Evolutionary conservation across 2,329 filamentous ascomycete species (phyloP).

Genomic region (Pyricularia sp.): DNA sequence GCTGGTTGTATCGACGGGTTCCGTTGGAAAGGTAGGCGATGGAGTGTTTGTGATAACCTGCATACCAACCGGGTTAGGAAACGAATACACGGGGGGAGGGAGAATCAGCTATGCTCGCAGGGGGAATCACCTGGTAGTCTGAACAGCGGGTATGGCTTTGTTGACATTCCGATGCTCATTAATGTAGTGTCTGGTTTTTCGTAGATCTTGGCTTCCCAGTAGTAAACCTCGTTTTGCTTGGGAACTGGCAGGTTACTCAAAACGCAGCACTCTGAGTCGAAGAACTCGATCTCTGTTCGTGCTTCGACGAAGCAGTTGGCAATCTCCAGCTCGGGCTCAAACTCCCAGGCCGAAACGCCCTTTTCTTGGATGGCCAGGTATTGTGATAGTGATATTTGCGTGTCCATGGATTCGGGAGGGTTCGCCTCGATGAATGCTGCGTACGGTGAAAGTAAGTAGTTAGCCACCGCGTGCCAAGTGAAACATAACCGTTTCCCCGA

Average conservation of each 20-base stretch:
- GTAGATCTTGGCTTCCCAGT: conserved; percentile 98
- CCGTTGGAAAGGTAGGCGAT: conserved; percentile 86
- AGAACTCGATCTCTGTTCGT: conserved; percentile 96
- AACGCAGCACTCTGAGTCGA: conserved; percentile 94
- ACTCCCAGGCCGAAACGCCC: conserved; percentile 98
- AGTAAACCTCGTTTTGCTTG: conserved; percentile 98
- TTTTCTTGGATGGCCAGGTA: conserved; percentile 99
- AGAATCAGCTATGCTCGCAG: not conserved
- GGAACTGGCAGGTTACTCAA: conserved; percentile 94
- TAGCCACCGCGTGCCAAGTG: not conserved
- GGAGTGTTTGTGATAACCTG: conserved; percentile 87
- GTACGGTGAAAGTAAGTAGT: not conserved
- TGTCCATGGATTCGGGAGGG: conserved; percentile 88
- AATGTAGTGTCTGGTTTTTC: conserved; percentile 87
- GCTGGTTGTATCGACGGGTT: conserved; percentile 83
- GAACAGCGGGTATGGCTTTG: conserved; percentile 94
- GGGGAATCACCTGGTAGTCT: conserved; percentile 66
- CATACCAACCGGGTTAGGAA: not conserved
- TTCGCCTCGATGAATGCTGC: conserved; percentile 89
- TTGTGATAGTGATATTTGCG: conserved; percentile 94
- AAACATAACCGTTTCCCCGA: not conserved
- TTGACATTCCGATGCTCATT: conserved; percentile 87
- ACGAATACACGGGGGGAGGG: not conserved
- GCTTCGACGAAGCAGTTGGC: conserved; percentile 98
- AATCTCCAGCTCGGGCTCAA: conserved; percentile 97